Evolutionary conservation across 2,329 filamentous ascomycete genomes (phyloP), one percentile per base, ranked within the genome.

Genomic region (Fusarium newnesense): DNA sequence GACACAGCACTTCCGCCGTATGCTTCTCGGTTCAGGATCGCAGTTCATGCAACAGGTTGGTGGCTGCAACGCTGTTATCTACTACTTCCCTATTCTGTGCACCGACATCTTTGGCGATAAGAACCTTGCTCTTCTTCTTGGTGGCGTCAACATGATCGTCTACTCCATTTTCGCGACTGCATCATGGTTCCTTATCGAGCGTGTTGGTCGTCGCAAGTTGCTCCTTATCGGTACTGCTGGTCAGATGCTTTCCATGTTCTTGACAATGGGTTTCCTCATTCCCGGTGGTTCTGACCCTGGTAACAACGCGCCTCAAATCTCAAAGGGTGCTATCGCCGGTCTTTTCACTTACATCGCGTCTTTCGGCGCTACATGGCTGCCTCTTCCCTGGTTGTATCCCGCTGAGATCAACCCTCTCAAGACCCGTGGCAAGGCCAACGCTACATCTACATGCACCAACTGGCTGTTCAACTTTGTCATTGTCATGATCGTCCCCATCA

Each of bases 301-400:
- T 34, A 42, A n/a, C 19, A 34, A 49, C 2, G 81, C 88, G 1
- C 84, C 90, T 42, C 66, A 70, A 10, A 70, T 70, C 11, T 90
- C 90, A 6, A 93, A 92, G 78, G 92, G 91, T 39, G 90, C 91
- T 1, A 90, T 90, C 4, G 90, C 92, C 6, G 91, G 90, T 64
- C 81, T 93, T 18, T 93, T 93, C 81, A 86, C 90, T 6, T 93
- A 92, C 81, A 93, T 93, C 76, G 89, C 90, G 9, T 90, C 90
- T 62, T 93, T 92, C 71, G 91, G 90, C 39, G 90, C 90, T 0
- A 90, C 89, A 2, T 91, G 89, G 86, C 79, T 92, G 11, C 89
- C 90, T 21, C 84, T 91, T 30, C 90, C 90, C 2, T 92, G 89
- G 89, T 75, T 89, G 74, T 87, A 87, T 70, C 85, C 88, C 4